Percentiles rank a stretch among this genome's conserved stretches.
phyloP scores from a whole-genome alignment of 2,329 filamentous ascomycete genomes.

The Microsporum canis region DNA sequence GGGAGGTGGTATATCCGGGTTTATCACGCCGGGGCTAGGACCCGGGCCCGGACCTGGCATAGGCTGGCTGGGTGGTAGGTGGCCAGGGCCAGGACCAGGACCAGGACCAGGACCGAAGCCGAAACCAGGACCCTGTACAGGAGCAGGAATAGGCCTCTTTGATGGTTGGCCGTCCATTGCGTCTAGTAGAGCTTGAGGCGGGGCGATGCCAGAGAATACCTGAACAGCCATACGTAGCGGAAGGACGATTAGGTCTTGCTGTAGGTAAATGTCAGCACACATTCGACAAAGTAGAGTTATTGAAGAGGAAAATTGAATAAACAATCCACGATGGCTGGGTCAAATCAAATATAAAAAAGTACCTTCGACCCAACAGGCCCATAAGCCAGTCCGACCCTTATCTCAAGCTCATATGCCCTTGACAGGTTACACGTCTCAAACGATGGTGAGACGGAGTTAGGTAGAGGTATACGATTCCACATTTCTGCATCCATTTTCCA shows the following conservation, averaged over 20 bases:
- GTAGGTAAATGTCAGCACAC: slow-evolving; percentile 15
- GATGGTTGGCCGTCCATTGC: slow-evolving; percentile 39
- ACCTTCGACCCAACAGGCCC: slow-evolving; percentile 47
- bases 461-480: slow-evolving; percentile 63
- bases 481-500: slow-evolving; percentile 56
- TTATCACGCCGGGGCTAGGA: slow-evolving; percentile 10
- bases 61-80: slow-evolving; percentile 9
- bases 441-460: slow-evolving; percentile 74
- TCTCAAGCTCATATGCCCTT: slow-evolving; percentile 70
- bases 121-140: not conserved
- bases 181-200: slow-evolving; percentile 63
- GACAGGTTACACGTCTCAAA: slow-evolving; percentile 84
- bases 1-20: slow-evolving; percentile 24
- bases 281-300: not conserved
- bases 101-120: not conserved
- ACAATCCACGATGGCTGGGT: not conserved
- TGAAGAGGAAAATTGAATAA: not conserved
- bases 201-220: slow-evolving; percentile 78
- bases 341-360: slow-evolving; percentile 19
- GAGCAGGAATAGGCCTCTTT: slow-evolving; percentile 12
- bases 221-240: slow-evolving; percentile 69
- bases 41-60: slow-evolving; percentile 8
- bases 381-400: slow-evolving; percentile 67
- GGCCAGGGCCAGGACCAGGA: not conserved
- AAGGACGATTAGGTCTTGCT: slow-evolving; percentile 65